Percentiles rank a stretch among this genome's conserved stretches.
Conservation (phyloP, 2,329 filamentous ascomycete species). For the Nakataea oryzae region DNA sequence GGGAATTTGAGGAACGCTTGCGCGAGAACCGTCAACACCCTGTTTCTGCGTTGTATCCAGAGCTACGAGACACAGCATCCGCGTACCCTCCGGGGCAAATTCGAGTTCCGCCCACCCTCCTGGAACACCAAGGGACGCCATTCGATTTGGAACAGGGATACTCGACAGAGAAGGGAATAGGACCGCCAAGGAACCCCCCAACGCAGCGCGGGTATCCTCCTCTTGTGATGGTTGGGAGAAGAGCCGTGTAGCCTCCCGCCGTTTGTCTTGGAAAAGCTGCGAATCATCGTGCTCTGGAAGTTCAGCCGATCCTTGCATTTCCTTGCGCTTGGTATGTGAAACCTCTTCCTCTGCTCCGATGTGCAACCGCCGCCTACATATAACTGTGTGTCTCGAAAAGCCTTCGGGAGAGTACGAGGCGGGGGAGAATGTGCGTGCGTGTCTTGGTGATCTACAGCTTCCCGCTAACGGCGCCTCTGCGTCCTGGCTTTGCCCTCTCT, state of each 20-base stretch:
- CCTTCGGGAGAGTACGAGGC: background rate
- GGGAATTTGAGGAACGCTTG: background rate
- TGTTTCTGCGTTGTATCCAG: background rate
- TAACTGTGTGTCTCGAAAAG: background rate
- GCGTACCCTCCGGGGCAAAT: background rate
- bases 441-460: constrained; percentile 8
- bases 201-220: constrained; percentile 10
- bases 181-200: background rate
- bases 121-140: constrained; percentile 10
- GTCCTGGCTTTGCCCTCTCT: background rate
- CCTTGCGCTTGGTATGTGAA: constrained; percentile 23
- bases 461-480: constrained; percentile 14
- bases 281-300: constrained; percentile 7
- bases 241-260: constrained; percentile 21
- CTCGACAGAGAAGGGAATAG: constrained; percentile 7
- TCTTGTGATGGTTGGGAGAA: constrained; percentile 25
- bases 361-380: background rate
- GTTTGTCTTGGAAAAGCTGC: constrained; percentile 10
- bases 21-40: background rate
- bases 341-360: constrained; percentile 9
- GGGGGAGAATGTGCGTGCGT: background rate
- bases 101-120: background rate
- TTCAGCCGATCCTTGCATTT: constrained; percentile 5
- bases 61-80: background rate
- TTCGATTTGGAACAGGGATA: constrained; percentile 20